Evolutionary conservation across 108 stramenopile genomes (phyloP).

Genomic region (Skeletonema menzelii): DNA sequence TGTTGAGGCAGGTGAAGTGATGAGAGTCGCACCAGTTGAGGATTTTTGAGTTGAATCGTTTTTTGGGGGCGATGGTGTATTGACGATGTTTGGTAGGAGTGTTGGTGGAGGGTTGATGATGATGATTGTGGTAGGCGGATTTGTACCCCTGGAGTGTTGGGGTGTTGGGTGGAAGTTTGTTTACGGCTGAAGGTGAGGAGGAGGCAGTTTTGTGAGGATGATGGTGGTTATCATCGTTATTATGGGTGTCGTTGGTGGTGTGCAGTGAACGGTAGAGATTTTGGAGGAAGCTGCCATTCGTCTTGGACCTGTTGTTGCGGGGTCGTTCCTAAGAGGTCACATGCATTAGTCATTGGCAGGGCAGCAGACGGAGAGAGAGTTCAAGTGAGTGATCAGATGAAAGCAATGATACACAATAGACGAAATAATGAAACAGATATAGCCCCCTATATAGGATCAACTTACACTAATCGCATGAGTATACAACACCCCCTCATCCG

Average conservation of each 20-base stretch:
- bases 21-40: constrained; percentile 31
- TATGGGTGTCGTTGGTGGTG: too few species aligned
- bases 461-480: constrained; percentile 37
- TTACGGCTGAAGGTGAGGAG: too few species aligned
- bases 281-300: too few species aligned
- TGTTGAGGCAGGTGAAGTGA: background rate
- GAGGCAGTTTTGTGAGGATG: background rate
- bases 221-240: too few species aligned
- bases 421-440: too few species aligned
- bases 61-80: background rate
- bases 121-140: background rate
- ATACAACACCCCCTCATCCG: constrained; percentile 34
- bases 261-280: too few species aligned
- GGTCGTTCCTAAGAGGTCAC: too few species aligned
- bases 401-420: background rate
- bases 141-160: background rate
- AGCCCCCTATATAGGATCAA: background rate
- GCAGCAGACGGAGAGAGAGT: background rate
- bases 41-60: background rate
- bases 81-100: background rate
- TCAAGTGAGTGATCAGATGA: background rate
- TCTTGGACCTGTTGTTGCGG: too few species aligned
- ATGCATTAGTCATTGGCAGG: too few species aligned
- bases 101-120: background rate
- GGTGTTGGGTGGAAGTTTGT: background rate